These are phyloP conservation scores for Lasiodiplodia sp. DNA, from an alignment of 2,329 filamentous ascomycete species.

Conservation along the genomic window DNA sequence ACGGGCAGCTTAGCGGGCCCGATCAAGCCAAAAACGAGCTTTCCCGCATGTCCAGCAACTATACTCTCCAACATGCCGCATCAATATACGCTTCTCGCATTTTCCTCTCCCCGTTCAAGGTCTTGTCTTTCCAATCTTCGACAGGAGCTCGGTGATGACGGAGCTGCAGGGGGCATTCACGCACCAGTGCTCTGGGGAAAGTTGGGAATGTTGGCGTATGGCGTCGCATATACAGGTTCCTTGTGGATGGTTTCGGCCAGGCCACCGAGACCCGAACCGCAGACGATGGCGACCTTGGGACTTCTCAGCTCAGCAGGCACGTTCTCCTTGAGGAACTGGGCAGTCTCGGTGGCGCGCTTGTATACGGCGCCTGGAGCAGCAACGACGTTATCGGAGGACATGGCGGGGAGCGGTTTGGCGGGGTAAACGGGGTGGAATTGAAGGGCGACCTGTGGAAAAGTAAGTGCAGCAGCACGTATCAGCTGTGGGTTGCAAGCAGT, in stretches of 20 bases:
- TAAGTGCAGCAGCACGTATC: neutral
- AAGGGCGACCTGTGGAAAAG: neutral
- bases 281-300: conserved; percentile 69
- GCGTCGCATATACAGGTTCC: conserved; percentile 59
- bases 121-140: neutral
- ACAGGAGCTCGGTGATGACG: neutral
- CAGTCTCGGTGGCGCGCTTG: conserved; percentile 58
- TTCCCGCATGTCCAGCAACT: conserved; percentile 69
- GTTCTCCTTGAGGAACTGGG: conserved; percentile 56
- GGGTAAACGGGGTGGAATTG: neutral
- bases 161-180: conserved; percentile 32
- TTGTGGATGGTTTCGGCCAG: conserved; percentile 64
- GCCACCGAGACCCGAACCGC: conserved; percentile 69
- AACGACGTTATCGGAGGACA: conserved; percentile 11
- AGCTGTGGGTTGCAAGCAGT: neutral
- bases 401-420: conserved; percentile 10
- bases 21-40: conserved; percentile 69
- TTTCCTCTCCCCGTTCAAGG: neutral
- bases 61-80: conserved; percentile 36
- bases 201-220: conserved; percentile 67
- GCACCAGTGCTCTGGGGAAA: conserved; percentile 68
- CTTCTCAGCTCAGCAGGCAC: conserved; percentile 59
- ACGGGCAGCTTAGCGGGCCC: conserved; percentile 61
- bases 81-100: neutral
- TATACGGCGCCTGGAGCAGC: conserved; percentile 40